Percentiles rank a stretch among this genome's conserved stretches.
Evolutionary conservation across 23 red algal species (phyloP).

Genomic region (Chondrus crispus): DNA sequence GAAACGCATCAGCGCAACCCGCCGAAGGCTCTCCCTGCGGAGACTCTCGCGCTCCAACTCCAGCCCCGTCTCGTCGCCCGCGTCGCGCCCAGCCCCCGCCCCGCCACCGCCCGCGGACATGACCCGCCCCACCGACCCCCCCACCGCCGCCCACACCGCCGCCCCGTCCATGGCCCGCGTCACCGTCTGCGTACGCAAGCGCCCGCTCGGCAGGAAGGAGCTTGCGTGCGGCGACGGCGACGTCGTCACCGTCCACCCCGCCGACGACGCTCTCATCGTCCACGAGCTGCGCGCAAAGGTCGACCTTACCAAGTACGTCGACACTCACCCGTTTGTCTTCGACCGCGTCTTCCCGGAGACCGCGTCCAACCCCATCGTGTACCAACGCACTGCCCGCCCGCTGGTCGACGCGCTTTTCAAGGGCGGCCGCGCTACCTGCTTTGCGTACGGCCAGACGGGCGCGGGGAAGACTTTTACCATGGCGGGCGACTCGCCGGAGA

Average conservation of each 20-base stretch:
- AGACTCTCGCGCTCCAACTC: not conserved
- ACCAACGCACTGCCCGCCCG: constrained; percentile 61
- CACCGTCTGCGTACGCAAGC: constrained; percentile 75
- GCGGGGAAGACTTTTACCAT: constrained; percentile 91
- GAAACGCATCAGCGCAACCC: not conserved
- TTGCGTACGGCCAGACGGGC: constrained; percentile 92
- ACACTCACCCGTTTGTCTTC: constrained; percentile 72
- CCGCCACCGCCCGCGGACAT: not conserved
- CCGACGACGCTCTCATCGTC: constrained; percentile 41
- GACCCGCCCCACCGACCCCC: no score
- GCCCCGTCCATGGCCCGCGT: constrained; percentile 9
- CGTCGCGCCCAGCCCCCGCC: not conserved
- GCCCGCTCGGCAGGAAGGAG: constrained; percentile 61
- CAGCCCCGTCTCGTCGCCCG: not conserved
- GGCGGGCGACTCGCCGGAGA: constrained; percentile 67
- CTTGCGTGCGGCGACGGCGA: constrained; percentile 47
- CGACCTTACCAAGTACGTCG: constrained; percentile 79
- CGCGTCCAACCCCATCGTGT: constrained; percentile 55
- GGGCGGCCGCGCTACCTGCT: constrained; percentile 75
- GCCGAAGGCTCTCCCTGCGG: no score
- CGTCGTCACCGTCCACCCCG: constrained; percentile 42
- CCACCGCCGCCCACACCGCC: not conserved
- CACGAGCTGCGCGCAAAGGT: constrained; percentile 68
- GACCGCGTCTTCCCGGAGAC: constrained; percentile 66
- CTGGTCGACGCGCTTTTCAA: constrained; percentile 73